Base-by-base conservation (phyloP, 2,329 filamentous ascomycete species). In the Diaporthe amygdali region DNA sequence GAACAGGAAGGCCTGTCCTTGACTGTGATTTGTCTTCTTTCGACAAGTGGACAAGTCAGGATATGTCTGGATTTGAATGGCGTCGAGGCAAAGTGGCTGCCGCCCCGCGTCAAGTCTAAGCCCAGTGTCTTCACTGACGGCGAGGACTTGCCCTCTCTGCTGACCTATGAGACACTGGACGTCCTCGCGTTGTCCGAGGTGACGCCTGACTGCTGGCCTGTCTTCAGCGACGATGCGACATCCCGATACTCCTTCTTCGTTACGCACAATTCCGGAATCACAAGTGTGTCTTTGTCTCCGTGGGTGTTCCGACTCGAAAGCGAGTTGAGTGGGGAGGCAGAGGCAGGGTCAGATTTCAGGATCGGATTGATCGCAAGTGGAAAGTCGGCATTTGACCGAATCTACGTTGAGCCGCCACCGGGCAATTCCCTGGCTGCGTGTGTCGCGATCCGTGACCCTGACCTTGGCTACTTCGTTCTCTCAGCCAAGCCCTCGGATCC, bases 61-160 rank as follows among this genome's bases (percentile, higher is more conserved):
- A 82, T 92, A 46, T 91, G 89, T 74, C 82, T 92, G 15, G 90
- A 92, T 74, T 75, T 90, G 2, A 86, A 90, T 12, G 89, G 89
- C 1, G 85, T 91, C 20, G 87, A 92, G 77, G 90, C 90, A n/a
- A 88, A 91, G 76, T 92, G 90, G 90, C 81, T 92, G 25, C 89
- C 89, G 1, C 88, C 88, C 8, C 88, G 85, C 70, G 84, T 82
- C 75, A 90, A 86, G 75, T 84, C 83, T 1, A 87, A 82, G 75
- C 72, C 82, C 46, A 79, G 81, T n/a, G 81, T 82, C 14, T 77
- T 85, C 14, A 74, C 81, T 22, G 81, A 81, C 2, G 78, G 81
- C 15, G 74, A 78, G 2, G 81, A 84, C 0, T 77, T 83, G 2
- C 87, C 87, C 2, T 83, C 85, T 0, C 82, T 92, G 12, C 81